phyloP scores from a whole-genome alignment of 768 basidiomycete genomes.

The Suillus subluteus region DNA sequence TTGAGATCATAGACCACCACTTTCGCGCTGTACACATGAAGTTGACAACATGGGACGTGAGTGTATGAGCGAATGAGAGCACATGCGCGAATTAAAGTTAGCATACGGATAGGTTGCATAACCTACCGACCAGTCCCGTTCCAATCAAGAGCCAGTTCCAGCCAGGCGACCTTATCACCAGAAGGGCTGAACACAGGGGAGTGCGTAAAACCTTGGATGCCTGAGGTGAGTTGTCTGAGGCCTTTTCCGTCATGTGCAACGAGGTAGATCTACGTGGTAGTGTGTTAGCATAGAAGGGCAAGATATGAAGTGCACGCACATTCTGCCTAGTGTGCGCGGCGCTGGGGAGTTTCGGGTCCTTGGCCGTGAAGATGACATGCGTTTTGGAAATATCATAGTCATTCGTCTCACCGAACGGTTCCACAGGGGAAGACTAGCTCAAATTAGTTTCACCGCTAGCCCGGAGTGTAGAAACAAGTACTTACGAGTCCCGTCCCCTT shows the following conservation, averaged over 20 bases:
- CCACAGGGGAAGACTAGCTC: constrained; percentile 68
- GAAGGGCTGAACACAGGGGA: constrained; percentile 68
- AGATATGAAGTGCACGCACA: constrained; percentile 39
- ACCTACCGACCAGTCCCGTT: constrained; percentile 82
- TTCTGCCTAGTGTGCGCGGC: constrained; percentile 92
- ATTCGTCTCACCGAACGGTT: constrained; percentile 84
- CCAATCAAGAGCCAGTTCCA: constrained; percentile 85
- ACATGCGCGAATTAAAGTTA: constrained; percentile 3
- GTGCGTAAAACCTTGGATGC: constrained; percentile 82
- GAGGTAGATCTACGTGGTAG: constrained; percentile 62
- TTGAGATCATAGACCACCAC: constrained; percentile 79
- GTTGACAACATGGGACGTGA: background rate
- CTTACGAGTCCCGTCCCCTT: constrained; percentile 69
- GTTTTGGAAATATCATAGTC: constrained; percentile 76
- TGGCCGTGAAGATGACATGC: constrained; percentile 82
- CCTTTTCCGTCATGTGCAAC: constrained; percentile 58
- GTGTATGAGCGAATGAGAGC: background rate
- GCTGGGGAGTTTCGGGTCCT: constrained; percentile 75
- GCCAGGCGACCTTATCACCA: constrained; percentile 82
- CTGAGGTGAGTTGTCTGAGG: constrained; percentile 76
- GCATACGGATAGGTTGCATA: background rate
- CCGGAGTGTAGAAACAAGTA: background rate
- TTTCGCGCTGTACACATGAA: constrained; percentile 53
- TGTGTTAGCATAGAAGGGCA: constrained; percentile 7
- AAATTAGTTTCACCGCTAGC: background rate